Evolutionary conservation across 2,329 filamentous ascomycete genomes (phyloP).

Genomic region (Aspergillus ruber): DNA sequence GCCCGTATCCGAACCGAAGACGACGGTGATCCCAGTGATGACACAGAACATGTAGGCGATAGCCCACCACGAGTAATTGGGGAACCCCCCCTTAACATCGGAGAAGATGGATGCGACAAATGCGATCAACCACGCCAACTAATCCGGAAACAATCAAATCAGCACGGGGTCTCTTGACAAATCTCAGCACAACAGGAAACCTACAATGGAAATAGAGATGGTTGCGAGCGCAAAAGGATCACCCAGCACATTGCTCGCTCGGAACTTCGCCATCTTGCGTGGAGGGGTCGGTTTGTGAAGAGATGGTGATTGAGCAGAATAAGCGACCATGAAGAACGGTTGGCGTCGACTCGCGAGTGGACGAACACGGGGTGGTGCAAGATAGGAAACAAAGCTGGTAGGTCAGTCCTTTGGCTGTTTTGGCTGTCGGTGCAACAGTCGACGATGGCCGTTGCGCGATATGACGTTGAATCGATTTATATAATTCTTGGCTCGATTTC

Average conservation of each 20-base stretch:
- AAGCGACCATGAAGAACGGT: conserved; percentile 19
- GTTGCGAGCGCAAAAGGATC: conserved; percentile 95
- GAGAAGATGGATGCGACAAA: conserved; percentile 81
- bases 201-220: conserved; percentile 81
- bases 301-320: conserved; percentile 14
- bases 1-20: conserved; percentile 75
- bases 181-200: conserved; percentile 30
- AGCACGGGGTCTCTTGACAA: conserved; percentile 2
- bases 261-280: conserved; percentile 51
- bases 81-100: conserved; percentile 54
- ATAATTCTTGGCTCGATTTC: background rate
- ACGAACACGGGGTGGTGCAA: no score
- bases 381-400: background rate
- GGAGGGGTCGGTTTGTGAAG: conserved; percentile 15
- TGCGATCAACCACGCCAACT: conserved; percentile 94
- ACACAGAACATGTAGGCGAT: conserved; percentile 78
- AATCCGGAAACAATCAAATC: conserved; percentile 11
- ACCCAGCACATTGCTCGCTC: conserved; percentile 82
- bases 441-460: background rate
- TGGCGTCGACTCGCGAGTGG: background rate
- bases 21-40: conserved; percentile 71
- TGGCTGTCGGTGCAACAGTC: background rate
- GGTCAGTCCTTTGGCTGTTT: background rate
- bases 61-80: conserved; percentile 89
- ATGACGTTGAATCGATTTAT: background rate